These are phyloP conservation scores for Akanthomyces uredinophilus DNA, from an alignment of 2,329 filamentous ascomycete genomes.

Conservation along the genomic window DNA sequence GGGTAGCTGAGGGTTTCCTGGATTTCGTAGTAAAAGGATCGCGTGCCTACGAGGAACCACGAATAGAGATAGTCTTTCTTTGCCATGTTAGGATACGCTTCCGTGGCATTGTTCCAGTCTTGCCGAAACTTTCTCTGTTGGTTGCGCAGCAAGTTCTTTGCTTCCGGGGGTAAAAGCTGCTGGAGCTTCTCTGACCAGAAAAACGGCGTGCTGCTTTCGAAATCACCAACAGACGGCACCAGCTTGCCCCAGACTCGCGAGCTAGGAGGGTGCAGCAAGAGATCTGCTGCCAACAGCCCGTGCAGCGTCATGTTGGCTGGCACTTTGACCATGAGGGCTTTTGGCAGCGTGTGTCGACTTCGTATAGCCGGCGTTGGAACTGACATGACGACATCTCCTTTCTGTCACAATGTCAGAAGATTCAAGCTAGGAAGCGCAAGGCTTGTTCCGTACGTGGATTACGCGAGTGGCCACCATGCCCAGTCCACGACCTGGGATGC, in stretches of 20 bases:
- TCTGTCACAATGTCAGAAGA: slow-evolving; percentile 22
- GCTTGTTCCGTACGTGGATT: not conserved
- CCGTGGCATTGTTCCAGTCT: slow-evolving; percentile 34
- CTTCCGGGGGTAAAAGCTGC: slow-evolving; percentile 39
- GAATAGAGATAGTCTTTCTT: slow-evolving; percentile 38
- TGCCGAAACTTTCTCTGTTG: slow-evolving; percentile 43
- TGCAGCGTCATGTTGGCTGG: slow-evolving; percentile 58
- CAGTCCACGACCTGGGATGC: not conserved
- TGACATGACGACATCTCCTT: slow-evolving; percentile 53
- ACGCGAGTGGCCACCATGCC: not conserved
- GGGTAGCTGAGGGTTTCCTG: slow-evolving; percentile 33
- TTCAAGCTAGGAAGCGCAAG: not conserved
- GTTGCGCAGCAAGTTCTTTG: slow-evolving; percentile 42
- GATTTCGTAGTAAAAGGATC: slow-evolving; percentile 49
- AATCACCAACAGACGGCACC: slow-evolving; percentile 5
- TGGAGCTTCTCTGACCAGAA: slow-evolving; percentile 44
- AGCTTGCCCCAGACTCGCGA: not conserved
- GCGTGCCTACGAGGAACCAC: slow-evolving; percentile 53
- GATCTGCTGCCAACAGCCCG: slow-evolving; percentile 64
- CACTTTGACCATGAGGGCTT: slow-evolving; percentile 46
- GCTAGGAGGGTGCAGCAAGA: slow-evolving; percentile 36
- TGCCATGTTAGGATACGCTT: slow-evolving; percentile 24
- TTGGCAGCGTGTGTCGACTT: slow-evolving; percentile 55
- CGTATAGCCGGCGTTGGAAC: slow-evolving; percentile 62
- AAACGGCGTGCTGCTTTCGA: slow-evolving; percentile 27